These are phyloP conservation scores for Lichenothelia convexa DNA, from an alignment of 495 filamentous ascomycete genomes.

Conservation along the genomic window DNA sequence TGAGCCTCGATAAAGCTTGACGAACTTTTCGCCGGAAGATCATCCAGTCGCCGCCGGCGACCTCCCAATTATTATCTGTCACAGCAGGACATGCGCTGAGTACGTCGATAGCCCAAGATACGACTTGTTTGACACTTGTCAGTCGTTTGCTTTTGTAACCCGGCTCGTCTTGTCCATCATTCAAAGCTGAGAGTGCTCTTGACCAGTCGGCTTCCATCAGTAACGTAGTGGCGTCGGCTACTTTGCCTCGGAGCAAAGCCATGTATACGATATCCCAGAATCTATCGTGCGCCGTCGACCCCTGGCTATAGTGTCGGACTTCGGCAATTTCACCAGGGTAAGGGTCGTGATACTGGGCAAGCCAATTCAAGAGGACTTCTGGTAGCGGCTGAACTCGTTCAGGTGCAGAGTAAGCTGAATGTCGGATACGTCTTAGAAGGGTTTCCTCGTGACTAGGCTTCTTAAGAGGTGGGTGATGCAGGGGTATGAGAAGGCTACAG, in stretches of 20 bases:
- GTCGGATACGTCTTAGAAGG: slow-evolving; percentile 1
- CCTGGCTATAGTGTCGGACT: slow-evolving; percentile 41
- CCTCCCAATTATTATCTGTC: slow-evolving; percentile 51
- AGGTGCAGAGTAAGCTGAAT: slow-evolving; percentile 1
- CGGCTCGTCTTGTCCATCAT: slow-evolving; percentile 36
- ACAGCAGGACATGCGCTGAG: slow-evolving; percentile 54
- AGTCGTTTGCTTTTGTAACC: slow-evolving; percentile 57
- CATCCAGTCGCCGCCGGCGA: slow-evolving; percentile 55
- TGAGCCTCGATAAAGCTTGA: slow-evolving; percentile 45
- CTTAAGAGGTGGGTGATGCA: slow-evolving; percentile 44
- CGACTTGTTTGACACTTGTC: slow-evolving; percentile 48
- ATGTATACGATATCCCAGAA: slow-evolving; percentile 68
- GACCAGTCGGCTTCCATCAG: slow-evolving; percentile 58
- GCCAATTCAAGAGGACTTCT: slow-evolving; percentile 60
- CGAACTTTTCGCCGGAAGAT: slow-evolving; percentile 54
- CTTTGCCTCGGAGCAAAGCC: slow-evolving; percentile 49
- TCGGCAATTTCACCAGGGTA: slow-evolving; percentile 39
- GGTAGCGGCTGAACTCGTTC: slow-evolving; percentile 35
- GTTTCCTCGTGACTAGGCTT: neutral
- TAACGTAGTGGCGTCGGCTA: slow-evolving; percentile 40
- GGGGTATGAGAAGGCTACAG: slow-evolving; percentile 46
- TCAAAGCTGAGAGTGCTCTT: slow-evolving; percentile 38
- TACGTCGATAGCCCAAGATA: slow-evolving; percentile 42
- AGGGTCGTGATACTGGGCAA: slow-evolving; percentile 47
- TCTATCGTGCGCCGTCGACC: slow-evolving; percentile 47